Evolutionary conservation across 208 protist genomes (phyloP).

Genomic region (Acanthamoeba rhysodes): DNA sequence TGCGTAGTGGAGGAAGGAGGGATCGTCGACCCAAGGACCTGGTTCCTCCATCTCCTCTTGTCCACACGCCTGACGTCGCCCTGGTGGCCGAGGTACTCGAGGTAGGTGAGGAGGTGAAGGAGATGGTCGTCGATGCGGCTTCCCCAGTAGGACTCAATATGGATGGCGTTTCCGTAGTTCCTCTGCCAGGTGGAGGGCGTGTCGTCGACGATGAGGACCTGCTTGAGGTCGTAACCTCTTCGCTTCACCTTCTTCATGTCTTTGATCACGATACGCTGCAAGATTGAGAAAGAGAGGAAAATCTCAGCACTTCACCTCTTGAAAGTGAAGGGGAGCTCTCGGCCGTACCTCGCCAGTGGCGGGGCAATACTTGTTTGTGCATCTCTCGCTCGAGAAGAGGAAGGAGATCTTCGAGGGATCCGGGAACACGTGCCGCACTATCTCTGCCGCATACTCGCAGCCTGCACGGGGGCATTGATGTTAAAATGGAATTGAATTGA

Average conservation of each 20-base stretch:
- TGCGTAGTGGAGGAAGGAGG: not conserved
- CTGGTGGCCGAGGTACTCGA: conserved; percentile 45
- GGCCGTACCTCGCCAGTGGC: conserved; percentile 51
- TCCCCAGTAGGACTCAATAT: conserved; percentile 62
- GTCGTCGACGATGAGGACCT: conserved; percentile 56
- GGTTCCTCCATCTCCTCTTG: conserved; percentile 52
- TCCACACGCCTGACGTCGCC: conserved; percentile 26
- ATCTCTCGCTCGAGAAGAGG: conserved; percentile 63
- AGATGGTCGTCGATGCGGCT: conserved; percentile 59
- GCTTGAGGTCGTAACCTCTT: conserved; percentile 8
- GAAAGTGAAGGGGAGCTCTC: not conserved
- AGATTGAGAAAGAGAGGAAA: not conserved
- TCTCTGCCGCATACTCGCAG: conserved; percentile 66
- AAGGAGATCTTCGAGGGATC: conserved; percentile 49
- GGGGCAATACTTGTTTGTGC: conserved; percentile 62
- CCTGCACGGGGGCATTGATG: not conserved
- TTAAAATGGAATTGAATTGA: not conserved
- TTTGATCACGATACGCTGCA: conserved; percentile 62
- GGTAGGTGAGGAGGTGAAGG: conserved; percentile 55
- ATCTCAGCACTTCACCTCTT: not conserved
- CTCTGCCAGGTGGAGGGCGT: conserved; percentile 54
- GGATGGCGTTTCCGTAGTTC: conserved; percentile 66
- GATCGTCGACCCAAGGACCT: conserved; percentile 12
- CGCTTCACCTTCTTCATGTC: conserved; percentile 70
- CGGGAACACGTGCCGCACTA: conserved; percentile 59